A percentile compares a stretch with the other conserved stretches of the same genome.
Conservation (phyloP, 352 stramenopile genomes). For the Thalassiosira pacifica region DNA sequence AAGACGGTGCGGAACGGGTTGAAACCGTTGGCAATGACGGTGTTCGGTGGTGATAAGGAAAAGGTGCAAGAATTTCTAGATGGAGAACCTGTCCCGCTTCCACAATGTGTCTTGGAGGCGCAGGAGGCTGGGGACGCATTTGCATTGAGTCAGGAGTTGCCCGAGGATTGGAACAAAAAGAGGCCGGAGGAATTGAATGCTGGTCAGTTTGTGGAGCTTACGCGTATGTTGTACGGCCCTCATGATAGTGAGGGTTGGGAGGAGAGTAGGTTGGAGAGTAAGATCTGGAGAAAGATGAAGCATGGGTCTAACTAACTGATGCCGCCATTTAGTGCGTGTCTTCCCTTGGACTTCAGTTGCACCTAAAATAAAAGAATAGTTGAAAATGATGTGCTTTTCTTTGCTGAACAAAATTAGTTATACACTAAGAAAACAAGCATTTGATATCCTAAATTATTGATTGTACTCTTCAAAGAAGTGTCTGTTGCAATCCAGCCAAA, state of each 20-base stretch:
- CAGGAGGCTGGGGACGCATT: constrained; percentile 78
- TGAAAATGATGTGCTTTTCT: no score
- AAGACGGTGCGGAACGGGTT: constrained; percentile 90
- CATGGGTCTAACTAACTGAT: constrained; percentile 75
- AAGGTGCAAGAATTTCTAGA: constrained; percentile 68
- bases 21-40: constrained; percentile 74
- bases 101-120: constrained; percentile 60
- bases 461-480: neutral
- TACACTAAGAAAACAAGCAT: no score
- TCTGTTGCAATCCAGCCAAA: neutral
- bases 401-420: no score
- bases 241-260: constrained; percentile 37
- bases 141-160: constrained; percentile 77
- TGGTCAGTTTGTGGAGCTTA: constrained; percentile 90
- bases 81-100: constrained; percentile 74
- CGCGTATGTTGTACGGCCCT: constrained; percentile 81
- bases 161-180: constrained; percentile 84
- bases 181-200: constrained; percentile 89
- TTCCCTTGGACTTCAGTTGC: no score
- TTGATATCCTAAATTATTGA: no score
- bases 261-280: constrained; percentile 70
- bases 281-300: constrained; percentile 88
- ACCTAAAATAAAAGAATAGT: no score
- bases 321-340: no score
- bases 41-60: constrained; percentile 65